Evolutionary conservation across 495 filamentous ascomycete species (phyloP).

Genomic region (Neurospora pannonica): DNA sequence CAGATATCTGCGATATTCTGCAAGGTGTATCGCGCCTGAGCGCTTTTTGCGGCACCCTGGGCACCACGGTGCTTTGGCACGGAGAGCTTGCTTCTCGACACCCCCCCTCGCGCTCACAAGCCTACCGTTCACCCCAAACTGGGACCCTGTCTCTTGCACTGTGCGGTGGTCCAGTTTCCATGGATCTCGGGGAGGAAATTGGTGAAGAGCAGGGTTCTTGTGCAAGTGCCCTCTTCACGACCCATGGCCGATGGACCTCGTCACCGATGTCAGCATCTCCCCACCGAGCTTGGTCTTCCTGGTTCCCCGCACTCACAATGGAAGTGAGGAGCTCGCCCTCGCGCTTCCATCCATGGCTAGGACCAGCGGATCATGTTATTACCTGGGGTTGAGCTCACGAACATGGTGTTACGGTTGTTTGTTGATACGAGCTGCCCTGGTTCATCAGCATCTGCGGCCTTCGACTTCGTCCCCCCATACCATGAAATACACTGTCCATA

Average conservation of each 20-base stretch:
- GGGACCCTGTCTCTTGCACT: background rate
- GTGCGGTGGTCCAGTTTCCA: background rate
- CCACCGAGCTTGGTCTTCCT: slow-evolving; percentile 11
- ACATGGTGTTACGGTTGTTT: background rate
- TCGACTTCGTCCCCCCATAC: background rate
- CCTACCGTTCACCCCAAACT: background rate
- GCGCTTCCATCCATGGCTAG: background rate
- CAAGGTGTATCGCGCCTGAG: background rate
- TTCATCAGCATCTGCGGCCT: background rate
- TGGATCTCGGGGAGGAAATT: background rate
- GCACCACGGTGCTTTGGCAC: background rate
- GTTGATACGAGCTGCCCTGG: background rate
- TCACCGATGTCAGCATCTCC: slow-evolving; percentile 14
- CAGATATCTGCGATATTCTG: background rate
- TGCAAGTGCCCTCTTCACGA: slow-evolving; percentile 5
- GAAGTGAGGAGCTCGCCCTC: background rate
- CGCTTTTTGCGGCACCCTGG: background rate
- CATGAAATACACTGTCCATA: background rate
- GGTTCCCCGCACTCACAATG: slow-evolving; percentile 14
- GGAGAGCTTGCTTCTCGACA: background rate
- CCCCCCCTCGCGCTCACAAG: background rate
- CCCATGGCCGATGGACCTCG: slow-evolving; percentile 9
- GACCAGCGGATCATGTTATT: background rate
- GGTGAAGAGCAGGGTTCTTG: background rate
- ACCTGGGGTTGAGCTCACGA: background rate